A percentile compares a stretch with the other conserved stretches of the same genome.
Evolutionary conservation across 2,329 filamentous ascomycete genomes (phyloP).

Genomic region (Ophiosphaerella narmari): DNA sequence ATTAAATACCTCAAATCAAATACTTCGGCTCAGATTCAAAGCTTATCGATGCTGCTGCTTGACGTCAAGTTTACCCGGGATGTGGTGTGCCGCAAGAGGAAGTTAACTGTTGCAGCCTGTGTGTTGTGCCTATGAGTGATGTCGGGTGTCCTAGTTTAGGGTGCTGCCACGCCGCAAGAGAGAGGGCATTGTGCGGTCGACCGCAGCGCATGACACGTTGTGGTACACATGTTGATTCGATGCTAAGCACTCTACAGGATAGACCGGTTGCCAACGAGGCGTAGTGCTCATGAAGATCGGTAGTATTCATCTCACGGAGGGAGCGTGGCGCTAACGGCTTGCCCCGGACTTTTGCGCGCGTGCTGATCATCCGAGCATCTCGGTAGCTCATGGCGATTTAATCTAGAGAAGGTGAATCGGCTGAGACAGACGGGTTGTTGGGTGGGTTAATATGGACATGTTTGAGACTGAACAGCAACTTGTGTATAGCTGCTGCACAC

Average conservation of each 20-base stretch:
- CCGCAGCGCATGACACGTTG: constrained; percentile 10
- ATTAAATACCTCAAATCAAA: neutral
- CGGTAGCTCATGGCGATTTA: neutral
- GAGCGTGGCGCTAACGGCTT: constrained; percentile 2
- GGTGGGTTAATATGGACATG: neutral
- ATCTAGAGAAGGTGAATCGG: constrained; percentile 1
- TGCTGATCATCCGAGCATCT: neutral
- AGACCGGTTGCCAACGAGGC: neutral
- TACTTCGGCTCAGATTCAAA: too few relatives aligned
- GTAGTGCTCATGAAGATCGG: neutral
- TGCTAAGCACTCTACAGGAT: neutral
- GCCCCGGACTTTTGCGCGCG: constrained; percentile 1
- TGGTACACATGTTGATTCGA: neutral
- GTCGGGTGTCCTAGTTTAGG: neutral
- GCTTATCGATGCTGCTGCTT: neutral
- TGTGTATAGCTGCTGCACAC: neutral
- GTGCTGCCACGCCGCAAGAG: constrained; percentile 4
- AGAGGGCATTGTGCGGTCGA: constrained; percentile 14
- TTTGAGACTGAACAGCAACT: neutral
- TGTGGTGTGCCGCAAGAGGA: neutral
- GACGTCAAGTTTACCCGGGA: neutral
- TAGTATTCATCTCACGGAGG: neutral
- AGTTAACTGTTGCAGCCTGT: neutral
- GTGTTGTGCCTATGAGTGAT: constrained; percentile 3
- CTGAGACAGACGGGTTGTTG: constrained; percentile 1